These are phyloP conservation scores for Amanita subjunquillea DNA, from an alignment of 768 basidiomycete species.

Conservation along the genomic window DNA sequence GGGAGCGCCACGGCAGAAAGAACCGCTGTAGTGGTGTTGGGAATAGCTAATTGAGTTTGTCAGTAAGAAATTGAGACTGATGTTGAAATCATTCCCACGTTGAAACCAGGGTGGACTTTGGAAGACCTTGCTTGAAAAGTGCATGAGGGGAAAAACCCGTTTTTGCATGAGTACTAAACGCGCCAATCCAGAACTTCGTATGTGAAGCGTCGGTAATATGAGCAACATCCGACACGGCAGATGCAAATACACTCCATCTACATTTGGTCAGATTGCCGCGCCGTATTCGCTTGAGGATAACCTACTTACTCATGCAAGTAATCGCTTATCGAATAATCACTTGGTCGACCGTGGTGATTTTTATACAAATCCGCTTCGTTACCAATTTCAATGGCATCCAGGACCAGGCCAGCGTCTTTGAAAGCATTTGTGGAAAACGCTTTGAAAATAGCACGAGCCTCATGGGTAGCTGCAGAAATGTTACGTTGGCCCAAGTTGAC, in stretches of 20 bases:
- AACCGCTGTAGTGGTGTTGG: constrained; percentile 47
- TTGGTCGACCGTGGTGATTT: constrained; percentile 30
- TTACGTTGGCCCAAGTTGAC: constrained; percentile 50
- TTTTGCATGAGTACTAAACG: constrained; percentile 39
- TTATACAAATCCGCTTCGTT: constrained; percentile 52
- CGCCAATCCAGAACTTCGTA: constrained; percentile 36
- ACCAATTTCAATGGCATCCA: constrained; percentile 51
- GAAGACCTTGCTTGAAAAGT: constrained; percentile 40
- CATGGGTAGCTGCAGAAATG: constrained; percentile 36
- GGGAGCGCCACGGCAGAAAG: constrained; percentile 45
- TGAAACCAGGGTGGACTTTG: constrained; percentile 42
- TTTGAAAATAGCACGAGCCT: constrained; percentile 34
- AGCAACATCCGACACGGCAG: constrained; percentile 32
- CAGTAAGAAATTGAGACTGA: not conserved
- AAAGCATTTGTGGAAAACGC: constrained; percentile 35
- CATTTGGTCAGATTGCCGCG: not conserved
- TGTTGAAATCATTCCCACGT: constrained; percentile 25
- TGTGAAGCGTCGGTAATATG: constrained; percentile 25
- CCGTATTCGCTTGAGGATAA: not conserved
- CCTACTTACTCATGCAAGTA: constrained; percentile 39
- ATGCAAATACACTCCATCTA: constrained; percentile 48
- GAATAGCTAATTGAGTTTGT: constrained; percentile 30
- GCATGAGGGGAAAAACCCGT: constrained; percentile 55
- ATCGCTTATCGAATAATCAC: constrained; percentile 27
- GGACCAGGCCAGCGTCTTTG: constrained; percentile 27